Evolutionary conservation across 164 flowering plant species (phyloP).

Genomic region (Protea cynaroides): DNA sequence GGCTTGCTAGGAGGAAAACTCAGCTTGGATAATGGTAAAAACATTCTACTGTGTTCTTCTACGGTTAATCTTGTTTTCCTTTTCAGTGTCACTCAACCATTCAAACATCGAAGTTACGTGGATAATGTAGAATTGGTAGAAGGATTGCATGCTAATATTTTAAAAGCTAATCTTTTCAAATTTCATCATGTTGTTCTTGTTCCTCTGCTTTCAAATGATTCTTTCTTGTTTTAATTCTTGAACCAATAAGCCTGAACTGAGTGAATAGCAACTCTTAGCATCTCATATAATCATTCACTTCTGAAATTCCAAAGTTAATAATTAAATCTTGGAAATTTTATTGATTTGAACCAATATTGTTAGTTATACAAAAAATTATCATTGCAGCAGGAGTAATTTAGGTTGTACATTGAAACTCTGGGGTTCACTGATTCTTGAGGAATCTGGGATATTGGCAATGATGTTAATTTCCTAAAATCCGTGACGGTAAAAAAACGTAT

Average conservation of each 20-base stretch:
- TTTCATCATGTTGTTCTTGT: too few relatives aligned
- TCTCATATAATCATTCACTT: background rate
- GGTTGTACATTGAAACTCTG: background rate
- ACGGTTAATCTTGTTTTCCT: background rate
- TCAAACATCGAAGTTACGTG: background rate
- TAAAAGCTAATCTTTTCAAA: too few relatives aligned
- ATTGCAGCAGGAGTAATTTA: background rate
- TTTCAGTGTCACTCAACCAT: background rate
- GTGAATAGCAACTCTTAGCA: too few relatives aligned
- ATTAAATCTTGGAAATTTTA: background rate
- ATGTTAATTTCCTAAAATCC: too few relatives aligned
- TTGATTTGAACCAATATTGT: background rate
- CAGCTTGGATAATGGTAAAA: conserved; percentile 43
- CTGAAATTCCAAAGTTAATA: background rate
- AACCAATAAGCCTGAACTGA: too few relatives aligned
- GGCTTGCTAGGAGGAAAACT: conserved; percentile 48
- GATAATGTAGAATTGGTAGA: background rate
- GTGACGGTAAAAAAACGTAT: too few relatives aligned
- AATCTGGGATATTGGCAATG: too few relatives aligned
- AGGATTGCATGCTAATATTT: background rate
- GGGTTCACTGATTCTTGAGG: too few relatives aligned
- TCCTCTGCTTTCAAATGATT: too few relatives aligned
- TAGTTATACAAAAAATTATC: background rate
- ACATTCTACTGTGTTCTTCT: background rate
- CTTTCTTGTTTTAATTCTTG: too few relatives aligned